phyloP scores from a whole-genome alignment of 345 rosid genomes.

The Lepidium aucheri region DNA sequence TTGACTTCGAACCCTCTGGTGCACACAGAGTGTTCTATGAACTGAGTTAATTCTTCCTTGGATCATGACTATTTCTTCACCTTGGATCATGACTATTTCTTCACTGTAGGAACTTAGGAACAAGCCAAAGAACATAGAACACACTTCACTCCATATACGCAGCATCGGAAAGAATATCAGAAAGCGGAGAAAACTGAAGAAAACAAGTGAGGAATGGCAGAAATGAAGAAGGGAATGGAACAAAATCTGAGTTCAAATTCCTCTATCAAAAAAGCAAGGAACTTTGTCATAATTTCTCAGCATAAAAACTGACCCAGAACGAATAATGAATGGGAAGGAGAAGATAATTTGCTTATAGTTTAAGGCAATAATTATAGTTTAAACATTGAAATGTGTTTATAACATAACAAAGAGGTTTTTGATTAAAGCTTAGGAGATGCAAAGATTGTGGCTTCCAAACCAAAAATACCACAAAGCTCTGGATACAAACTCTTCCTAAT shows the following conservation, averaged over 20 bases:
- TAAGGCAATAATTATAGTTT: too few species aligned
- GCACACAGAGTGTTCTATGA: too few species aligned
- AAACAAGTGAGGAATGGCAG: background rate
- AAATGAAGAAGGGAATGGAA: background rate
- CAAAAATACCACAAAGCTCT: slow-evolving; percentile 40
- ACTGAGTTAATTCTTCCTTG: too few species aligned
- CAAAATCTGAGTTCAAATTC: background rate
- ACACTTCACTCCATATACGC: background rate
- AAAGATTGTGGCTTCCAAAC: slow-evolving; percentile 19
- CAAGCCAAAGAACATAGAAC: background rate
- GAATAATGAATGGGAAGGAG: background rate
- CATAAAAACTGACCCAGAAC: background rate
- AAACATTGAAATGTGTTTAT: too few species aligned
- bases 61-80: too few species aligned
- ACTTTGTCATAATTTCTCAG: background rate
- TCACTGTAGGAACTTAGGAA: too few species aligned
- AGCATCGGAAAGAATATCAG: too few species aligned
- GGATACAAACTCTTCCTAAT: slow-evolving; percentile 75
- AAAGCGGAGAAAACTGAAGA: background rate
- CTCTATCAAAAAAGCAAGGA: background rate
- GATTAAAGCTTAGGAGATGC: slow-evolving; percentile 35
- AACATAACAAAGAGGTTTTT: too few species aligned
- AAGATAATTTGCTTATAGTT: slow-evolving; percentile 30
- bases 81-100: too few species aligned
- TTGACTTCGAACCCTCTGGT: too few species aligned